These are phyloP conservation scores for Hydnomerulius pinastri DNA, from an alignment of 768 basidiomycete species.

Conservation along the genomic window DNA sequence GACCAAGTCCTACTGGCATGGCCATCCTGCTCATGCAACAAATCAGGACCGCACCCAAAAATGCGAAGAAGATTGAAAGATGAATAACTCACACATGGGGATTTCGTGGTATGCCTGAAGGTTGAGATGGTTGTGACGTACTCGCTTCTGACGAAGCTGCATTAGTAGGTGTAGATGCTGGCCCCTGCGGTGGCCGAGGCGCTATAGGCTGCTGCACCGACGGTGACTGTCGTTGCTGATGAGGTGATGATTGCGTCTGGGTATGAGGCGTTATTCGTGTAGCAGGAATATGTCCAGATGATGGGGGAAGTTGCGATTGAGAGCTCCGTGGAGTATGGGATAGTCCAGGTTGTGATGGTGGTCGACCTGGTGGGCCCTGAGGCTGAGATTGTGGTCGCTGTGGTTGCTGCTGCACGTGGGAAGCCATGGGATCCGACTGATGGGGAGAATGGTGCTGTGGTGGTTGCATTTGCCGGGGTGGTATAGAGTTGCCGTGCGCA, in stretches of 20 bases:
- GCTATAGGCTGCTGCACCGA: slow-evolving; percentile 38
- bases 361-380: slow-evolving; percentile 48
- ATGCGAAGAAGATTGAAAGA: background rate
- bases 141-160: slow-evolving; percentile 28
- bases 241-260: slow-evolving; percentile 37
- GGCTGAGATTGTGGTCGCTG: slow-evolving; percentile 65
- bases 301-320: slow-evolving; percentile 37
- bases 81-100: slow-evolving; percentile 34
- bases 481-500: slow-evolving; percentile 31
- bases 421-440: slow-evolving; percentile 45
- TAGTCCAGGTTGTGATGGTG: slow-evolving; percentile 50
- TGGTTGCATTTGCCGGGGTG: slow-evolving; percentile 35
- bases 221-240: slow-evolving; percentile 34
- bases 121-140: slow-evolving; percentile 36
- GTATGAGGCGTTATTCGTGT: slow-evolving; percentile 38
- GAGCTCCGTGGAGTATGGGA: slow-evolving; percentile 49
- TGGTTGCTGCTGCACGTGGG: slow-evolving; percentile 40
- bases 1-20: slow-evolving; percentile 52
- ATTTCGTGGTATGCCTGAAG: slow-evolving; percentile 26
- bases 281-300: slow-evolving; percentile 25
- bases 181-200: slow-evolving; percentile 37
- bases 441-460: slow-evolving; percentile 48
- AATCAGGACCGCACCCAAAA: slow-evolving; percentile 14
- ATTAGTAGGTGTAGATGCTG: slow-evolving; percentile 25
- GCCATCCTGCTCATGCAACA: slow-evolving; percentile 29